Evolutionary conservation across 306 rosid genomes (phyloP), one percentile per base, ranked within the genome.

Genomic region (Cajanus cajan): DNA sequence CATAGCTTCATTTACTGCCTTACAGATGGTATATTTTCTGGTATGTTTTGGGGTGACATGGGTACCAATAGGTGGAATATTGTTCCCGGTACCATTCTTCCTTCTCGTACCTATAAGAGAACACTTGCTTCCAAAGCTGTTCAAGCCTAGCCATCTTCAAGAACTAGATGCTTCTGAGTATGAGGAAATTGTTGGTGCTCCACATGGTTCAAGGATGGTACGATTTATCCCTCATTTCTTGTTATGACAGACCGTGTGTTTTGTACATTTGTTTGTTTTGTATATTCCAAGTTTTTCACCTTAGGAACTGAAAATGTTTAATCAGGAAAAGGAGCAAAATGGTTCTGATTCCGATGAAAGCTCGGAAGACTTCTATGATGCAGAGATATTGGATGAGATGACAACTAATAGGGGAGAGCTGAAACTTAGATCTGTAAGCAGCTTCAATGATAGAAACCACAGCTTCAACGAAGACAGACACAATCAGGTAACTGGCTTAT

Each of bases 131-230:
- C 97, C 97, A 59, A 92, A 78, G 79, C 63, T 92, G 7, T 90
- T 94, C 80, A 73, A 79, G 0, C 80, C 87, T 15, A 41, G 11
- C 36, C 81, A 90, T 83, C 89, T 94, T 63, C 91, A 83, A 75
- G 98, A 94, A 81, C 90, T 94, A 13, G 97, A 94, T 77, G 94
- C 97, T 64, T 90, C 95, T n/a, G 98, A 88, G 57, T 94, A 90
- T 18, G 97, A 94, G 88, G 97, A 94, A 87, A 63, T 92, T 37
- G 48, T 74, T 0, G 93, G 97, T 36, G 80, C 85, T 63, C 88
- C 90, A 3, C 71, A 16, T 18, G 57, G 28, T 25, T 25, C 74
- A 37, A 9, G 73, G 10, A 57, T 15, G 88, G 90, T 87, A 66
- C 2, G 43, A 34, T 28, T 58, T 21, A 73, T 55, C 21, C 7